Percentiles rank a stretch among this genome's conserved stretches.
Evolutionary conservation across 352 stramenopile species (phyloP).

Genomic region (Globisporangium megalacanthum): DNA sequence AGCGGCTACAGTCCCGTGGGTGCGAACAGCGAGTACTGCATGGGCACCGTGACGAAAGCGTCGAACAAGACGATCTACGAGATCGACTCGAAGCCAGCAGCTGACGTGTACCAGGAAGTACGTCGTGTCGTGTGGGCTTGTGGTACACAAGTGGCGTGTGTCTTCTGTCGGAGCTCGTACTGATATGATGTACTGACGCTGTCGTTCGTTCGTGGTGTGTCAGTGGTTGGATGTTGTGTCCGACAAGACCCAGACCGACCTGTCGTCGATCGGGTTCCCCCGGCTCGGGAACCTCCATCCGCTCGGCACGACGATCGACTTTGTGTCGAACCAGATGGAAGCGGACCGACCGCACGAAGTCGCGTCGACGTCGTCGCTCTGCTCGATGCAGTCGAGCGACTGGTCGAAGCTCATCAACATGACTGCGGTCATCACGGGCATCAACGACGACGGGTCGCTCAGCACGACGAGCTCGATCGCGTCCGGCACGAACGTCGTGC

Average conservation of each 20-base stretch:
- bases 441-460: conserved; percentile 80
- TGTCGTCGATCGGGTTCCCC: conserved; percentile 74
- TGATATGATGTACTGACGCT: conserved; percentile 1
- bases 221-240: conserved; percentile 78
- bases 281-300: conserved; percentile 79
- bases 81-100: conserved; percentile 79
- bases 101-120: conserved; percentile 80
- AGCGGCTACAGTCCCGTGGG: conserved; percentile 79
- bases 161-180: background rate
- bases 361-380: conserved; percentile 55
- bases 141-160: background rate
- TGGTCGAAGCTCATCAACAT: conserved; percentile 83
- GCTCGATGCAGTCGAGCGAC: conserved; percentile 76
- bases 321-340: conserved; percentile 70
- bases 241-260: conserved; percentile 64
- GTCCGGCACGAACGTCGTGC: conserved; percentile 70
- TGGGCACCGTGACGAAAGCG: conserved; percentile 82
- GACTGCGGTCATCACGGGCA: conserved; percentile 80
- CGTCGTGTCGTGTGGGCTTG: background rate
- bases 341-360: conserved; percentile 42
- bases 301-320: conserved; percentile 76
- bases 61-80: conserved; percentile 84
- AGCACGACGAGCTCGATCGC: conserved; percentile 75
- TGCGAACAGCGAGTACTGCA: conserved; percentile 73
- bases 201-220: conserved; percentile 1